Evolutionary conservation across 495 filamentous ascomycete species (phyloP).

Genomic region (Penicillium ochrochloron): DNA sequence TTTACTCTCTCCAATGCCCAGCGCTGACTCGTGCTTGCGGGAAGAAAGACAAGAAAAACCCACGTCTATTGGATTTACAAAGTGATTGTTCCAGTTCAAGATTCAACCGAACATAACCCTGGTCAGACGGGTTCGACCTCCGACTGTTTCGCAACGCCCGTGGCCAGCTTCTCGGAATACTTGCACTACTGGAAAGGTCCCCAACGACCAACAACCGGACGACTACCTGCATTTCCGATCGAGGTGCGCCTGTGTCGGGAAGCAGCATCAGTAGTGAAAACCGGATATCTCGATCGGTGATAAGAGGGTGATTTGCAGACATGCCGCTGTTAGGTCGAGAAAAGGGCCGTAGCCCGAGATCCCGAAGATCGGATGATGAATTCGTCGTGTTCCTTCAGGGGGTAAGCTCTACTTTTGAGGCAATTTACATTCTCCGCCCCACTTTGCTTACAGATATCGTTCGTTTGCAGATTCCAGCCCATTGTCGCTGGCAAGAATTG

Average conservation of each 20-base stretch:
- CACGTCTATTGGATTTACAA: background rate
- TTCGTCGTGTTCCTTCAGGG: constrained; percentile 54
- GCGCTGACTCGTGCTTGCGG: background rate
- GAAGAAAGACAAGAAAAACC: background rate
- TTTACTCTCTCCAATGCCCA: background rate
- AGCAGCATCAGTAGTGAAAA: background rate
- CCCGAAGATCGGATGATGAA: constrained; percentile 48
- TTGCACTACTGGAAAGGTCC: background rate
- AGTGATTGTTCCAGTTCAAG: constrained; percentile 17
- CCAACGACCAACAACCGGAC: constrained; percentile 5
- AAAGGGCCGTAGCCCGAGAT: constrained; percentile 37
- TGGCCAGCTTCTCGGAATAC: background rate
- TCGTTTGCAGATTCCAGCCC: constrained; percentile 44
- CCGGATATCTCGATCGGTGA: background rate
- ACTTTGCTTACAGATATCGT: background rate
- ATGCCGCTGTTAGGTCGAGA: constrained; percentile 43
- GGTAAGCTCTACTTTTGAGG: constrained; percentile 29
- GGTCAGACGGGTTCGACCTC: constrained; percentile 21
- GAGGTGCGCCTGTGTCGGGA: background rate
- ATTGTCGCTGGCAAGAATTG: constrained; percentile 56
- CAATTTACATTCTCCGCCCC: too few relatives aligned
- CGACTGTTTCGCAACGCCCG: constrained; percentile 31
- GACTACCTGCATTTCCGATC: constrained; percentile 9
- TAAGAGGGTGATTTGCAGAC: constrained; percentile 6
- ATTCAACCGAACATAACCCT: constrained; percentile 19